These are phyloP conservation scores for Vicia villosa DNA, from an alignment of 306 rosid species.

Conservation along the genomic window DNA sequence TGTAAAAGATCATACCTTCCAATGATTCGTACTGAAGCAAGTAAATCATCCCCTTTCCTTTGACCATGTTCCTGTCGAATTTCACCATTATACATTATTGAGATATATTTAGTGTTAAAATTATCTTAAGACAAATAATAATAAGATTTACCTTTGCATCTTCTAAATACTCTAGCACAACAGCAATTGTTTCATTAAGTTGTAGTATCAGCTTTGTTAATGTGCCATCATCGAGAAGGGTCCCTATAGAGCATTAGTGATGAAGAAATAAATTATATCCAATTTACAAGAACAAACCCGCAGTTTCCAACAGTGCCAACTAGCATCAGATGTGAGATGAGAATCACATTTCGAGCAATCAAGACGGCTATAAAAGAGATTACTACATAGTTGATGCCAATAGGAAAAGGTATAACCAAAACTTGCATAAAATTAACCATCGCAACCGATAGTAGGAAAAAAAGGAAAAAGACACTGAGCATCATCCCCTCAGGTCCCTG, in stretches of 20 bases:
- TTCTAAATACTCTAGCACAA: slow-evolving; percentile 81
- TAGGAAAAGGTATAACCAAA: slow-evolving; percentile 22
- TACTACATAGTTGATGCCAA: not conserved
- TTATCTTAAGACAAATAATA: slow-evolving; percentile 24
- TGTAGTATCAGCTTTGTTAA: slow-evolving; percentile 59
- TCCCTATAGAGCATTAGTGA: slow-evolving; percentile 44
- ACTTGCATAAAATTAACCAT: slow-evolving; percentile 1
- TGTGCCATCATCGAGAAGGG: slow-evolving; percentile 62
- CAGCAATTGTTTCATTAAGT: slow-evolving; percentile 76
- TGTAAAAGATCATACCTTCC: slow-evolving; percentile 62
- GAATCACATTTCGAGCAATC: slow-evolving; percentile 31
- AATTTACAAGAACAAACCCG: slow-evolving; percentile 9
- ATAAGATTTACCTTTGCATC: slow-evolving; percentile 76
- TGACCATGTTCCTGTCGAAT: slow-evolving; percentile 73
- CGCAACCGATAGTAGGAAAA: not conserved
- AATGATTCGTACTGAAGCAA: slow-evolving; percentile 87
- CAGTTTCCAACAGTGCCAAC: slow-evolving; percentile 21
- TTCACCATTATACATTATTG: slow-evolving; percentile 34
- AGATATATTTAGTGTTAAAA: slow-evolving; percentile 28
- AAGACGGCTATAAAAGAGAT: slow-evolving; percentile 17
- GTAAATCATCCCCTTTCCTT: slow-evolving; percentile 85
- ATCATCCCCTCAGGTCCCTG: not conserved
- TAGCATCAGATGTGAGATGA: slow-evolving; percentile 21
- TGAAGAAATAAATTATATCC: slow-evolving; percentile 18
- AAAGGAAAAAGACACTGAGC: not conserved